Conservation (phyloP, 1,284 basidiomycete species). For the Sporisorium exsertum region DNA sequence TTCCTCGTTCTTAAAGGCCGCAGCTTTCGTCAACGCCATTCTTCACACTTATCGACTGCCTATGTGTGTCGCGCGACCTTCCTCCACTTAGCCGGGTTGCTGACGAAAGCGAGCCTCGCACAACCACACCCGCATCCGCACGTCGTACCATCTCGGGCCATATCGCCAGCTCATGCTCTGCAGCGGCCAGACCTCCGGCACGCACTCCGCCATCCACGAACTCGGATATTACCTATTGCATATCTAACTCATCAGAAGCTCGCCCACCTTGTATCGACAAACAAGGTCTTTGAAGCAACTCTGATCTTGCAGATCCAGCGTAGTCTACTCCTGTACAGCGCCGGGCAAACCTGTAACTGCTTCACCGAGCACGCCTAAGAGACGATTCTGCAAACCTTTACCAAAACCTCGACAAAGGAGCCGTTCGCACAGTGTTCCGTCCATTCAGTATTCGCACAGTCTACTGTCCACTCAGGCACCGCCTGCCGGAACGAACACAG, state of each 20-base stretch:
- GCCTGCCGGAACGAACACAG: neutral
- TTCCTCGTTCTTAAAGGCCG: no score
- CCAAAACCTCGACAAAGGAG: neutral
- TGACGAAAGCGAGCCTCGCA: neutral
- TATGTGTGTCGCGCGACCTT: slow-evolving; percentile 13
- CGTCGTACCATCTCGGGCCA: neutral
- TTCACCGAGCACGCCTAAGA: no score
- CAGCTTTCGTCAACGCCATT: neutral
- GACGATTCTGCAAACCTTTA: no score
- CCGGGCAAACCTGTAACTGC: no score
- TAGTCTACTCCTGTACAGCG: no score
- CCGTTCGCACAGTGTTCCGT: neutral
- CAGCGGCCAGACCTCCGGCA: neutral
- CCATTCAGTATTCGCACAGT: no score
- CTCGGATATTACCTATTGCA: neutral
- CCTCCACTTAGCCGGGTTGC: slow-evolving; percentile 15
- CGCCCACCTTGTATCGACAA: neutral
- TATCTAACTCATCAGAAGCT: neutral
- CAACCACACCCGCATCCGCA: slow-evolving; percentile 4
- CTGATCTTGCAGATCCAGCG: no score
- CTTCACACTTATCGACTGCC: neutral
- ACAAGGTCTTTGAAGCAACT: neutral
- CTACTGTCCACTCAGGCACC: neutral
- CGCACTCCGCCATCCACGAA: neutral
- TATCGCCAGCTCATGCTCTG: neutral